Base-by-base conservation (phyloP, 495 filamentous ascomycete species). In the Penicillium coffeae region DNA sequence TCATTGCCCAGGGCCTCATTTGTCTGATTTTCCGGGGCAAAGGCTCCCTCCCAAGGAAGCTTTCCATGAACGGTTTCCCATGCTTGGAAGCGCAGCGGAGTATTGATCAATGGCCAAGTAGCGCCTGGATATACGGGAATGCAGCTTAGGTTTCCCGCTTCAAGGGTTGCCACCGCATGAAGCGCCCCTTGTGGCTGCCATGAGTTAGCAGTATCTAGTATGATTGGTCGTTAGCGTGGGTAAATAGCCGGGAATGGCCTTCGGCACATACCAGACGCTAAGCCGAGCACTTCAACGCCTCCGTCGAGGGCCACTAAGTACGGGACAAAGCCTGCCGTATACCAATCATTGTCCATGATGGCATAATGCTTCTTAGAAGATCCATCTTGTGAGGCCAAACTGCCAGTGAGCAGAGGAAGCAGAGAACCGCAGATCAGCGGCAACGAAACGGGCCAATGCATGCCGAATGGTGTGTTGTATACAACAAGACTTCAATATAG, bases 261-360 rank as follows among this genome's bases (percentile, higher is more conserved):
- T 20, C 6, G n/a, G n/a, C n/a, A 33, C 49, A 49, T 45, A 65
- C 57, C 55, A 1, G 60, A 59, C 6, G 51, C 62, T 3, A 71
- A 43, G 8, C 52, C 64, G 3, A 71, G 51, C 20, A 66, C 48
- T 34, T 69, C 49, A 16, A 65, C 48, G 39, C 54, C 54, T 18
- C 57, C 55, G 25, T 64, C 58, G 3, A 64, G 46, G 14, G 68
- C 64, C 15, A 69, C 22, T 5, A 66, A 42, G 42, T 65, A 66
- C 14, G 62, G 56, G 3, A 68, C 60, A 32, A 68, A 64, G 13
- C 47, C 58, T 5, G 60, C 59, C 13, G 64, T 53, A 42, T 56
- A 54, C 62, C 62, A 71, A 54, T 71, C 64, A 42, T 68, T 68
- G 43, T 69, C 68, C 42, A 66, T 41, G 39, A 68, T 63, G 19